phyloP scores from a whole-genome alignment of 2,329 filamentous ascomycete species.

The Fusarium nelsonii region DNA sequence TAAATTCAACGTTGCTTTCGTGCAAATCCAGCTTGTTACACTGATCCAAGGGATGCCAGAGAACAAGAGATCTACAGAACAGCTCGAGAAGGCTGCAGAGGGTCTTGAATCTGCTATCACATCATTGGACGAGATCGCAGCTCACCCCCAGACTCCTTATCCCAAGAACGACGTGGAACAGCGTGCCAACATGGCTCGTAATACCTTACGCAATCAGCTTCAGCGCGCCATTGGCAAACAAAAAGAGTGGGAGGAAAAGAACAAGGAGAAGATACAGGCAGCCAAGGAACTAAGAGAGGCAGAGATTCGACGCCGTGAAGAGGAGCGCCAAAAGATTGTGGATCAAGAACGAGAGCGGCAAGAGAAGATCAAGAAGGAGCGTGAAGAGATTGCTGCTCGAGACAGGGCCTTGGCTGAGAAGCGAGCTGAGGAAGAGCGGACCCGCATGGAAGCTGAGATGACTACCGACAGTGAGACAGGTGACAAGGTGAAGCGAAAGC shows the following conservation, averaged over 20 bases:
- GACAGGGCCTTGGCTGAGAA: conserved; percentile 79
- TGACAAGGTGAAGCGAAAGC: conserved; percentile 83
- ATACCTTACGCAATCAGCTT: conserved; percentile 93
- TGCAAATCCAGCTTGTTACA: conserved; percentile 93
- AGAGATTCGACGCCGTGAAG: conserved; percentile 82
- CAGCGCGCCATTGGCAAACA: conserved; percentile 87
- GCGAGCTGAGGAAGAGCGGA: conserved; percentile 58
- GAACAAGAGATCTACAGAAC: conserved; percentile 79
- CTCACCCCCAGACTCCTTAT: conserved; percentile 80
- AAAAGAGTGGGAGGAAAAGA: conserved; percentile 91
- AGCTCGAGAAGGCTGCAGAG: conserved; percentile 82
- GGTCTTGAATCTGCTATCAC: conserved; percentile 90
- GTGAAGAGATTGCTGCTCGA: conserved; percentile 81
- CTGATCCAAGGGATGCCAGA: conserved; percentile 81
- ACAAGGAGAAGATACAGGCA: conserved; percentile 86
- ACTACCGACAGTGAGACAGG: conserved; percentile 86
- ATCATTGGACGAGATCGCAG: conserved; percentile 72
- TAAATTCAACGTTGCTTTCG: conserved; percentile 98
- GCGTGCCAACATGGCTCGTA: conserved; percentile 95
- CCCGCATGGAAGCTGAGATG: conserved; percentile 74
- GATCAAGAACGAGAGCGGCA: conserved; percentile 79
- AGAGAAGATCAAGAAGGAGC: conserved; percentile 86
- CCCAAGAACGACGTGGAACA: conserved; percentile 91
- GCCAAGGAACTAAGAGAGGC: conserved; percentile 84
- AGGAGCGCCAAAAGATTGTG: conserved; percentile 75